A percentile compares a stretch with the other conserved stretches of the same genome.
These are phyloP conservation scores for Boletales sp. DNA, from an alignment of 768 basidiomycete species.

Conservation along the genomic window DNA sequence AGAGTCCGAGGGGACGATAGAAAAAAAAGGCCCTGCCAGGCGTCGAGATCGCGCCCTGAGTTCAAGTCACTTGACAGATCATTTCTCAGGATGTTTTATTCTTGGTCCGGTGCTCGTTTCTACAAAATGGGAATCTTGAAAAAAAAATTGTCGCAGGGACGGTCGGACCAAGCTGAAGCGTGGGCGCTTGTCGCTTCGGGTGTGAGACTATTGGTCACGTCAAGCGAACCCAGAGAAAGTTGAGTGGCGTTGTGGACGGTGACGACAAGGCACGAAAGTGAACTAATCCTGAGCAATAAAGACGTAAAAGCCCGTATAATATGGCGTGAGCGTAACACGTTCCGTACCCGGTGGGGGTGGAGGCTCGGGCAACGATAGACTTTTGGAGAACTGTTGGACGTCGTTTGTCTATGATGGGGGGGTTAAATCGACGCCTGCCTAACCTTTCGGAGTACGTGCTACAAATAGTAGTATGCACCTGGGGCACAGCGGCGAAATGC, in stretches of 20 bases:
- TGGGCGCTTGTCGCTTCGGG: not conserved
- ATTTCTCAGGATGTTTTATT: not conserved
- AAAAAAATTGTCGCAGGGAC: not conserved
- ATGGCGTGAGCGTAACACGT: not conserved
- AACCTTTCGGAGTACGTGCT: not conserved
- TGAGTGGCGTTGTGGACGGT: not conserved
- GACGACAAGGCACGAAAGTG: not conserved
- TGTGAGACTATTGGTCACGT: constrained; percentile 4
- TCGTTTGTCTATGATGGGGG: not conserved
- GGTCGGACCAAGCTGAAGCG: not conserved
- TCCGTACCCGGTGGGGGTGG: constrained; percentile 11
- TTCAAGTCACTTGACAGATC: not conserved
- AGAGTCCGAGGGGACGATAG: no score
- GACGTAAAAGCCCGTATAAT: constrained; percentile 3
- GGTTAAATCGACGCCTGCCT: not conserved
- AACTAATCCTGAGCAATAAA: not conserved
- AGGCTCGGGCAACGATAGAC: not conserved
- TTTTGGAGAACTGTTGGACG: not conserved
- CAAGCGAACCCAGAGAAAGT: not conserved
- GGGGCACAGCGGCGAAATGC: not conserved
- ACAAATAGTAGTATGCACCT: not conserved
- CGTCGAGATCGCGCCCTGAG: not conserved
- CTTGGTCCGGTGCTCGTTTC: not conserved
- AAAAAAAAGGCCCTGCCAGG: not conserved
- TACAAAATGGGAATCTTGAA: not conserved